These are phyloP conservation scores for Clonostachys byssicola DNA, from an alignment of 2,329 filamentous ascomycete species.

Conservation along the genomic window DNA sequence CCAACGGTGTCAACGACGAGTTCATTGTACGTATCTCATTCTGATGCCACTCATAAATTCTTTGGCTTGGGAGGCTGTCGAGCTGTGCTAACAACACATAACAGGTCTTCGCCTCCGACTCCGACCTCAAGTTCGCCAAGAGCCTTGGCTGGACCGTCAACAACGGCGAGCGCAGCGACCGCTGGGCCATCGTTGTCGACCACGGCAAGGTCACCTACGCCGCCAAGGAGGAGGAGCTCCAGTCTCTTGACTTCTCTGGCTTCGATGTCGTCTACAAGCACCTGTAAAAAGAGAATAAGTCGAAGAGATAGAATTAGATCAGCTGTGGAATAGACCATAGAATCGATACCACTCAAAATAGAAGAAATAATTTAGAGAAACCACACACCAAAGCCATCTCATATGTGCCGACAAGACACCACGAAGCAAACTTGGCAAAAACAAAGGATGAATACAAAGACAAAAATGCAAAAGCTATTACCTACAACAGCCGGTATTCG, in stretches of 20 bases:
- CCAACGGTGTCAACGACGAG: conserved; percentile 72
- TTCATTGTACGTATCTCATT: conserved; percentile 39
- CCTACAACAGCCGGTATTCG: no score
- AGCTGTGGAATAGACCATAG: no score
- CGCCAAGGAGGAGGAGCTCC: conserved; percentile 60
- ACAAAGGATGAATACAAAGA: no score
- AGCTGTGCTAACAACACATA: neutral
- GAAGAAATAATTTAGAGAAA: no score
- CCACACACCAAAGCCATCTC: no score
- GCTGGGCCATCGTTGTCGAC: conserved; percentile 79
- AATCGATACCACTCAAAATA: no score
- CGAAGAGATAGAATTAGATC: no score
- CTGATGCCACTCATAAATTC: neutral
- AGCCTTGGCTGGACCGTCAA: conserved; percentile 67
- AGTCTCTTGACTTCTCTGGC: conserved; percentile 41
- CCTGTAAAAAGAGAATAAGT: conserved; percentile 28
- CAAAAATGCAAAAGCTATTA: no score
- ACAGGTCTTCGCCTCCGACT: conserved; percentile 73
- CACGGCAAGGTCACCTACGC: conserved; percentile 81
- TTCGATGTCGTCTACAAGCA: conserved; percentile 50
- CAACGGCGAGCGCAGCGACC: conserved; percentile 64
- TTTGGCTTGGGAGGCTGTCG: neutral
- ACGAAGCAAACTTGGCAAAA: no score
- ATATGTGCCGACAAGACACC: no score
- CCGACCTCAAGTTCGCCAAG: conserved; percentile 67